These are phyloP conservation scores for Diplodia corticola DNA, from an alignment of 2,329 filamentous ascomycete genomes.

Conservation along the genomic window DNA sequence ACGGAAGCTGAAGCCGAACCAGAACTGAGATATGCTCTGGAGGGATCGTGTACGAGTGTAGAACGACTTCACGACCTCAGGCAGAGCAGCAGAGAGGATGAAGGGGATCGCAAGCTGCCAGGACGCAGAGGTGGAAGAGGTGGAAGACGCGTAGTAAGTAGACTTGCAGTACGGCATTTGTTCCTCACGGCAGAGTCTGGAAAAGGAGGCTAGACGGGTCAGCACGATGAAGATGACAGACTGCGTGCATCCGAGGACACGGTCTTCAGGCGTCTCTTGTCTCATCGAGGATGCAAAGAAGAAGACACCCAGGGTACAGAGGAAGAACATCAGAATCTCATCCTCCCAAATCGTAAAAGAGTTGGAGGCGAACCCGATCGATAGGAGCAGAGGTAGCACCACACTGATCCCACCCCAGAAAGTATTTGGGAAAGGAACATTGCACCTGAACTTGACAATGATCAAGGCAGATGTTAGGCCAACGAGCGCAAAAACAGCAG, in stretches of 20 bases:
- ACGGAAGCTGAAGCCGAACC: constrained; percentile 80
- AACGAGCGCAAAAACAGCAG: constrained; percentile 41
- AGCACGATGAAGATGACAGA: constrained; percentile 80
- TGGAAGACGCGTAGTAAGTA: constrained; percentile 90
- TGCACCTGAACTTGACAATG: constrained; percentile 45
- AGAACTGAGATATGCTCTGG: constrained; percentile 78
- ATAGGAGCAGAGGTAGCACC: constrained; percentile 80
- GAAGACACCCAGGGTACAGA: constrained; percentile 81
- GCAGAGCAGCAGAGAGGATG: constrained; percentile 68
- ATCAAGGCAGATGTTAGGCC: constrained; percentile 45
- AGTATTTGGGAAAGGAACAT: constrained; percentile 64
- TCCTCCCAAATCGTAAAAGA: constrained; percentile 99
- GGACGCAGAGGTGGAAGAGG: constrained; percentile 85
- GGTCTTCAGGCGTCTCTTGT: constrained; percentile 65
- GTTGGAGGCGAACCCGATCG: constrained; percentile 93
- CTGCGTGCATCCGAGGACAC: constrained; percentile 78
- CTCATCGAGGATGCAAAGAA: constrained; percentile 73
- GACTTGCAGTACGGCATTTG: constrained; percentile 97
- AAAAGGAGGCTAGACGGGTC: constrained; percentile 78
- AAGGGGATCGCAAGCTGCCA: constrained; percentile 88
- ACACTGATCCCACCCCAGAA: constrained; percentile 88
- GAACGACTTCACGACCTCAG: constrained; percentile 75
- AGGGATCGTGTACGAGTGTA: constrained; percentile 82
- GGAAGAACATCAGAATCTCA: constrained; percentile 87
- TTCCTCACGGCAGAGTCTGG: constrained; percentile 91